These are phyloP conservation scores for Arthroderma uncinatum DNA, from an alignment of 2,329 filamentous ascomycete species.

Conservation along the genomic window DNA sequence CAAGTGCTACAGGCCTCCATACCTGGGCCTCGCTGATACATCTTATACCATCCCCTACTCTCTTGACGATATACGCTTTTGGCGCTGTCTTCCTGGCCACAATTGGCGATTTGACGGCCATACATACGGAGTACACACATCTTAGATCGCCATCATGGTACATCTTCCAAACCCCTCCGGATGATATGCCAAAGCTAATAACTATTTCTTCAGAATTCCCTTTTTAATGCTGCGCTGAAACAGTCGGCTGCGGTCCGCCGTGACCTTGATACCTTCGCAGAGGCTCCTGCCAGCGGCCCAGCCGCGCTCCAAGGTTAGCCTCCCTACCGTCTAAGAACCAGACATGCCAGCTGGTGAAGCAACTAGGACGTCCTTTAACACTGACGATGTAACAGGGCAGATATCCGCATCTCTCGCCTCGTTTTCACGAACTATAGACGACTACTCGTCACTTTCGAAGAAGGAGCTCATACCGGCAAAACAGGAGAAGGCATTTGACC, in stretches of 20 bases:
- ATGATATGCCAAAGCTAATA: background rate
- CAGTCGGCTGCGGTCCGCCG: conserved; percentile 69
- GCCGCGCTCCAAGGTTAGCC: conserved; percentile 48
- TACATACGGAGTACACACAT: background rate
- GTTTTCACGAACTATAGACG: conserved; percentile 81
- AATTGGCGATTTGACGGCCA: background rate
- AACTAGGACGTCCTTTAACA: background rate
- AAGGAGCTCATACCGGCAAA: conserved; percentile 86
- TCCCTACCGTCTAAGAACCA: background rate
- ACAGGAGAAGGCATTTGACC: conserved; percentile 78
- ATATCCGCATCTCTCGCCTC: conserved; percentile 68
- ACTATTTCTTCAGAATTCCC: conserved; percentile 52
- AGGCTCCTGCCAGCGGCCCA: conserved; percentile 46
- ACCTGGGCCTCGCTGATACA: background rate
- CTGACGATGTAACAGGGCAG: conserved; percentile 44
- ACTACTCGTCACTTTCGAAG: conserved; percentile 74
- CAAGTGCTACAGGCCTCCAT: background rate
- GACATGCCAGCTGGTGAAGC: background rate
- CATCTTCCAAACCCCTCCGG: background rate
- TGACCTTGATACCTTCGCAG: conserved; percentile 61
- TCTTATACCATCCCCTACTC: background rate
- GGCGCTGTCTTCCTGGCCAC: background rate
- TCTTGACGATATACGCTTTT: background rate
- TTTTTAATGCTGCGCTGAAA: conserved; percentile 77
- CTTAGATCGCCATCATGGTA: background rate